Conservation (phyloP, 768 basidiomycete genomes). For the Lanmaoa pseudosensibilis region DNA sequence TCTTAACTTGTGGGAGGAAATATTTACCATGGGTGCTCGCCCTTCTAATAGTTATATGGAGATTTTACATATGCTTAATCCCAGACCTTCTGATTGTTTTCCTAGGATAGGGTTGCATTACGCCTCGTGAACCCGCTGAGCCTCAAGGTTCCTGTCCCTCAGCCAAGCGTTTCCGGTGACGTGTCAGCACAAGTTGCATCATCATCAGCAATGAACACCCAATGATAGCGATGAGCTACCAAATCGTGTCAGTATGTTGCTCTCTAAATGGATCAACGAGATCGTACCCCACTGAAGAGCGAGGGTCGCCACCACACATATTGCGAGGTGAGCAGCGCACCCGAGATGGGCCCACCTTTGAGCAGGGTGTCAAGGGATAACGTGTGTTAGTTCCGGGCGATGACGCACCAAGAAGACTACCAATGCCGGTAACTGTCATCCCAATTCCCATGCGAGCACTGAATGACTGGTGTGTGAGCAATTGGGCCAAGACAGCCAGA, state of each 20-base stretch:
- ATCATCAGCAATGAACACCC: background rate
- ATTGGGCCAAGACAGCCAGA: background rate
- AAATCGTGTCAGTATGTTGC: background rate
- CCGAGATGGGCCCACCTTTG: conserved; percentile 55
- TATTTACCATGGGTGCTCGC: too few species aligned
- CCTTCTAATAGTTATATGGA: conserved; percentile 7
- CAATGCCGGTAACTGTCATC: conserved; percentile 12
- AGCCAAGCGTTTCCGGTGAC: background rate
- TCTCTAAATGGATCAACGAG: background rate
- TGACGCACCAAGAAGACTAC: conserved; percentile 23
- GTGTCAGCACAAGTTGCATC: conserved; percentile 11
- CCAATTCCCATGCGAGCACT: conserved; percentile 32
- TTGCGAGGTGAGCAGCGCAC: conserved; percentile 49
- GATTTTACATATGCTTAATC: too few species aligned
- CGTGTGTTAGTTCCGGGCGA: background rate
- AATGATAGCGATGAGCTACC: conserved; percentile 9
- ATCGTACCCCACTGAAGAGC: conserved; percentile 46
- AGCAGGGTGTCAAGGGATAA: background rate
- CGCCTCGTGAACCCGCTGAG: background rate
- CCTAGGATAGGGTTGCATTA: background rate
- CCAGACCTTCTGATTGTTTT: background rate
- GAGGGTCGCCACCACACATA: conserved; percentile 59
- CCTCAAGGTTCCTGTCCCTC: background rate
- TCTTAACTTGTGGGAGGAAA: too few species aligned
- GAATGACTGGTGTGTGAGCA: background rate